Evolutionary conservation across 1,139 yeast species (phyloP).

Genomic region (Hyphopichia fennica): DNA sequence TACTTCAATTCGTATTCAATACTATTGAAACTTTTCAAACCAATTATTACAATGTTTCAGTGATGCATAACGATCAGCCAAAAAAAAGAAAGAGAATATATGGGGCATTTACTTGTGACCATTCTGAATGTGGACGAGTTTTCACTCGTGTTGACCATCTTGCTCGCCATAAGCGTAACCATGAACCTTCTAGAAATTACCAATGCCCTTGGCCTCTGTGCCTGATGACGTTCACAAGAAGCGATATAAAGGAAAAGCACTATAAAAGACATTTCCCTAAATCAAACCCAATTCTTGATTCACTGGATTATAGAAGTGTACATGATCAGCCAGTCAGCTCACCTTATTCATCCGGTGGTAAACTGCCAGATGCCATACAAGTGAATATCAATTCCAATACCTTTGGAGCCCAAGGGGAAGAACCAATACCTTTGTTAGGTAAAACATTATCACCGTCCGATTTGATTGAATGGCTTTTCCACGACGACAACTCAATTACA

Average conservation of each 20-base stretch:
- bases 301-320: too few species aligned
- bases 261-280: constrained; percentile 27
- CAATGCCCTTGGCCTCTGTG: constrained; percentile 28
- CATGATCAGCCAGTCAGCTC: too few species aligned
- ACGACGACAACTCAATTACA: constrained; percentile 18
- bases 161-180: constrained; percentile 43
- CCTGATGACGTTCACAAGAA: constrained; percentile 41
- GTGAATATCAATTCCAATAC: too few species aligned
- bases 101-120: constrained; percentile 1
- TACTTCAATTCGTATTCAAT: too few species aligned
- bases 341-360: background rate
- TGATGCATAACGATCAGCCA: too few species aligned
- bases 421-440: background rate
- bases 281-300: too few species aligned
- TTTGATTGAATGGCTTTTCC: constrained; percentile 30
- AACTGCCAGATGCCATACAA: background rate
- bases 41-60: too few species aligned
- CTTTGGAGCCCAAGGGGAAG: background rate
- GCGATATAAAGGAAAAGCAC: constrained; percentile 42
- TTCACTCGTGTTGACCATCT: constrained; percentile 45
- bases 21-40: too few species aligned
- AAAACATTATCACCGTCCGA: constrained; percentile 26
- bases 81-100: background rate
- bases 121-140: constrained; percentile 34
- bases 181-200: constrained; percentile 38